A percentile compares a stretch with the other conserved stretches of the same genome.
phyloP scores from a whole-genome alignment of 306 rosid genomes.

The Datisca glomerata region DNA sequence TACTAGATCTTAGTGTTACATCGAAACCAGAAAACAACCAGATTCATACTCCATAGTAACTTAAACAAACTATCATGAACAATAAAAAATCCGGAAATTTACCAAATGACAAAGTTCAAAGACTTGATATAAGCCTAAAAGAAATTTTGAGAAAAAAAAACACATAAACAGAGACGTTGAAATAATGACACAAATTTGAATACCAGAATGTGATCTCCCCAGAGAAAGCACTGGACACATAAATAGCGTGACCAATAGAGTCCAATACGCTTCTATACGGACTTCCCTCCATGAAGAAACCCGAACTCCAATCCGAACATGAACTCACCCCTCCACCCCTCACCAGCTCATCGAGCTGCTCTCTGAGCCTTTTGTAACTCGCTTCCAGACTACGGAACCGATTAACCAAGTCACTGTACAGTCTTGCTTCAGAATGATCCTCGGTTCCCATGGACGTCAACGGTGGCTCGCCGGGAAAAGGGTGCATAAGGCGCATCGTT shows the following conservation, averaged over 20 bases:
- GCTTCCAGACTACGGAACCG: slow-evolving; percentile 47
- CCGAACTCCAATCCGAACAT: slow-evolving; percentile 9
- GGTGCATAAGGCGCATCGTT: slow-evolving; percentile 23
- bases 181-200: background rate
- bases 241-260: slow-evolving; percentile 53
- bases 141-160: too few species aligned
- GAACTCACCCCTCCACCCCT: background rate
- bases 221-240: slow-evolving; percentile 30
- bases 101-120: too few species aligned
- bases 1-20: too few species aligned
- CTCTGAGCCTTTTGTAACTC: slow-evolving; percentile 27
- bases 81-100: too few species aligned
- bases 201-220: slow-evolving; percentile 63
- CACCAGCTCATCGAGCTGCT: slow-evolving; percentile 28
- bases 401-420: slow-evolving; percentile 20
- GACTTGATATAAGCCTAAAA: too few species aligned
- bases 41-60: background rate
- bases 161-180: too few species aligned
- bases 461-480: slow-evolving; percentile 18
- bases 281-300: slow-evolving; percentile 23
- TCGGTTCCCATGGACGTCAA: slow-evolving; percentile 20
- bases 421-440: slow-evolving; percentile 10
- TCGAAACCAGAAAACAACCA: too few species aligned
- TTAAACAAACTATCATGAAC: background rate
- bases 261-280: slow-evolving; percentile 40